Conservation (phyloP, 371 early-diverging fungal genomes). For the Mortierella sp. region DNA sequence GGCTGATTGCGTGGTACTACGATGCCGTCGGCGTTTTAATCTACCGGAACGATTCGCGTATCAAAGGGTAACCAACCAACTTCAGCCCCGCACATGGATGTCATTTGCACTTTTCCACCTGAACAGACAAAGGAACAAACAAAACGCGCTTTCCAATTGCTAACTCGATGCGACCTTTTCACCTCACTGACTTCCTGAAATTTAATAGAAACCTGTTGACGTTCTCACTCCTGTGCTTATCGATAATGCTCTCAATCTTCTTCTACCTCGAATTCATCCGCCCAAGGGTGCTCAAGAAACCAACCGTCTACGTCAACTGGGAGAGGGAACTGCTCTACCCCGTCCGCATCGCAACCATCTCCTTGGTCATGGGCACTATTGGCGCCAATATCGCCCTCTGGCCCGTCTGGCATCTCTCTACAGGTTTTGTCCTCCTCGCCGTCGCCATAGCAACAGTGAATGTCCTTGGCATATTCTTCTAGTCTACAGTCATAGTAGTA, state of each 20-base stretch:
- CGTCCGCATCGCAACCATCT: slow-evolving; percentile 35
- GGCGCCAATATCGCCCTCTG: slow-evolving; percentile 48
- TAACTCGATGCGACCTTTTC: not conserved
- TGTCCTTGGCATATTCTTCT: slow-evolving; percentile 44
- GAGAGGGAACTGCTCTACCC: slow-evolving; percentile 48
- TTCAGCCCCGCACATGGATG: not conserved
- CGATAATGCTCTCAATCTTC: slow-evolving; percentile 45
- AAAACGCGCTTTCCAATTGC: not conserved
- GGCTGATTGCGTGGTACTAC: slow-evolving; percentile 37
- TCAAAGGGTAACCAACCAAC: slow-evolving; percentile 38
- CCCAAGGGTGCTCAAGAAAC: slow-evolving; percentile 32
- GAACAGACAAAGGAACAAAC: not conserved
- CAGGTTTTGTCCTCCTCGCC: slow-evolving; percentile 29
- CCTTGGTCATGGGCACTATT: slow-evolving; percentile 28
- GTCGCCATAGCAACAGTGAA: slow-evolving; percentile 37
- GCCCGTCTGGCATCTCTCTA: slow-evolving; percentile 55
- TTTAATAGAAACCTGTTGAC: slow-evolving; percentile 34
- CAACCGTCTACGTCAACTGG: slow-evolving; percentile 49
- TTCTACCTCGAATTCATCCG: slow-evolving; percentile 55
- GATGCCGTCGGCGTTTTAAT: slow-evolving; percentile 42
- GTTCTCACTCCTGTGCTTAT: slow-evolving; percentile 46
- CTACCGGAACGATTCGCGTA: slow-evolving; percentile 45
- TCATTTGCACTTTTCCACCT: not conserved
- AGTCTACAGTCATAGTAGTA: not conserved
- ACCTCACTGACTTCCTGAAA: not conserved